Percentiles rank a stretch among this genome's conserved stretches.
phyloP scores from a whole-genome alignment of 345 rosid species.

The Eucalyptus tenuipes region DNA sequence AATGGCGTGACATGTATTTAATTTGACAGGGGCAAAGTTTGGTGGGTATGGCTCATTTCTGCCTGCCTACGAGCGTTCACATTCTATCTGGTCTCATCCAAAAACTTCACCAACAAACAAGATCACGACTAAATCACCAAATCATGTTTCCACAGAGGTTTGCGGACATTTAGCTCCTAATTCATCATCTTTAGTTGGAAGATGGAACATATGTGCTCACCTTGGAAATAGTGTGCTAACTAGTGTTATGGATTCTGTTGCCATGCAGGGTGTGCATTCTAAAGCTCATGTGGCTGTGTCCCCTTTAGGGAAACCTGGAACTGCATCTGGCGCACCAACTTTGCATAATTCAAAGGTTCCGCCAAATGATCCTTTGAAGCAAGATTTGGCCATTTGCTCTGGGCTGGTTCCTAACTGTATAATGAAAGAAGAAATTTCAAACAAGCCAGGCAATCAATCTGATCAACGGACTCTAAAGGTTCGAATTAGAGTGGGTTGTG shows the following conservation, averaged over 20 bases:
- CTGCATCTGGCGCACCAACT: neutral
- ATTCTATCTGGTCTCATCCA: conserved; percentile 11
- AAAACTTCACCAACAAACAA: conserved; percentile 17
- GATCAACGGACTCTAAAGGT: conserved; percentile 35
- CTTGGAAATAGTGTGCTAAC: neutral
- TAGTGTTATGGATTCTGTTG: neutral
- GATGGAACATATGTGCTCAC: neutral
- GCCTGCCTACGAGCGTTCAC: conserved; percentile 23
- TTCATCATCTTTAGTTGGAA: neutral
- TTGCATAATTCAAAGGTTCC: conserved; percentile 1
- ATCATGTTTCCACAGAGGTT: conserved; percentile 33
- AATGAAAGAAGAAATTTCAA: conserved; percentile 14
- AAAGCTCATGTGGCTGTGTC: conserved; percentile 16
- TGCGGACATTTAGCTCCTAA: neutral
- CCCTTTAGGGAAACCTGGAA: conserved; percentile 2
- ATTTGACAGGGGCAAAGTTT: conserved; percentile 42
- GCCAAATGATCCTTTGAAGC: conserved; percentile 13
- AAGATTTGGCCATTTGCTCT: conserved; percentile 6
- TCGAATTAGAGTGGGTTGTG: conserved; percentile 49
- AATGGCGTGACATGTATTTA: neutral
- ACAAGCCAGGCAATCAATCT: conserved; percentile 6
- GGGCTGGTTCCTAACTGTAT: conserved; percentile 6
- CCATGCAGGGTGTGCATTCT: conserved; percentile 29
- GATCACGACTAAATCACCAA: conserved; percentile 9
- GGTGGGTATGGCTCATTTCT: conserved; percentile 72